Conservation (phyloP, 169 alveolate genomes). For the Eimeria praecox region DNA sequence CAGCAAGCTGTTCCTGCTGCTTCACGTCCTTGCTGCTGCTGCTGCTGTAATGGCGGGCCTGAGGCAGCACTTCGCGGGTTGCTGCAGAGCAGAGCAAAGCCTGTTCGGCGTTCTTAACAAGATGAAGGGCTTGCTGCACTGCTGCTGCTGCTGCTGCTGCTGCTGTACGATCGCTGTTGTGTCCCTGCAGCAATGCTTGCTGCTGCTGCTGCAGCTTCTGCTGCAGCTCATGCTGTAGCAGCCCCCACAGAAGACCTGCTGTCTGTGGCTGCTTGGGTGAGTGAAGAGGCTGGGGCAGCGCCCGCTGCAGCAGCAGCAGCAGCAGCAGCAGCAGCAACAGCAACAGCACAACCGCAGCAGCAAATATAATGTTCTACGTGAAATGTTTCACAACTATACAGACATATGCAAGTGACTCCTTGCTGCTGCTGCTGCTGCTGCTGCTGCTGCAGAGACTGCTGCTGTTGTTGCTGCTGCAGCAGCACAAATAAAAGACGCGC, state of each 20-base stretch:
- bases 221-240: slow-evolving; percentile 50
- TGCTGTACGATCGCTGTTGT: slow-evolving; percentile 39
- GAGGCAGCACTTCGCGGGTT: background rate
- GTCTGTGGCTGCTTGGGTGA: slow-evolving; percentile 45
- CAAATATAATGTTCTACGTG: background rate
- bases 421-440: background rate
- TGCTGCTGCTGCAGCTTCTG: slow-evolving; percentile 68
- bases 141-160: slow-evolving; percentile 56
- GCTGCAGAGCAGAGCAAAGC: slow-evolving; percentile 40
- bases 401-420: background rate
- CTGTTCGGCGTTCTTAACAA: slow-evolving; percentile 35
- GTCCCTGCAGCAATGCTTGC: background rate
- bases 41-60: background rate
- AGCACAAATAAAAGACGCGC: background rate
- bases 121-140: slow-evolving; percentile 47
- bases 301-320: slow-evolving; percentile 66
- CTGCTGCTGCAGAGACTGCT: background rate
- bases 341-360: background rate
- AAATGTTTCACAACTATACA: background rate
- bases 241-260: slow-evolving; percentile 56
- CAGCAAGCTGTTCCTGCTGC: background rate
- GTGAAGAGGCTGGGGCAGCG: slow-evolving; percentile 63
- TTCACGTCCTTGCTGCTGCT: background rate
- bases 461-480: background rate
- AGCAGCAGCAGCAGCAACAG: background rate